Conservation (phyloP, 495 filamentous ascomycete genomes). For the Neurospora sp. region DNA sequence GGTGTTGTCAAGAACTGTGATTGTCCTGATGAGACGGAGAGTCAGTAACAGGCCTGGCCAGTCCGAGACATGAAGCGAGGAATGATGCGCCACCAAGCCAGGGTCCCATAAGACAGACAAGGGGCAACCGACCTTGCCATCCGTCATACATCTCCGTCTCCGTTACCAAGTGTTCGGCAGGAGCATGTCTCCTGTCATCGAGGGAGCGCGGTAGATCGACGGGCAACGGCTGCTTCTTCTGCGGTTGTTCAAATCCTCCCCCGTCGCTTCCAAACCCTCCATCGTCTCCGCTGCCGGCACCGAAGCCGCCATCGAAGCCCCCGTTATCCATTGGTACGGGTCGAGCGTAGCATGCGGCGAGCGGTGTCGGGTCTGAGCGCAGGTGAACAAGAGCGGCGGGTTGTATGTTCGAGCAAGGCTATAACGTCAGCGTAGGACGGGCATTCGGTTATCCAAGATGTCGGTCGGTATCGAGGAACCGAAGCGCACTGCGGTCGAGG, state of each 20-base stretch:
- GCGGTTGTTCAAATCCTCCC: not conserved
- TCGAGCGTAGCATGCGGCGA: slow-evolving; percentile 9
- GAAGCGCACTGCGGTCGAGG: not conserved
- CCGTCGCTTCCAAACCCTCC: slow-evolving; percentile 6
- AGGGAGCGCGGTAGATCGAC: slow-evolving; percentile 82
- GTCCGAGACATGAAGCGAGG: not conserved
- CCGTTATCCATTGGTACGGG: slow-evolving; percentile 46
- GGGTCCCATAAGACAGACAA: slow-evolving; percentile 6
- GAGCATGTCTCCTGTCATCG: slow-evolving; percentile 66
- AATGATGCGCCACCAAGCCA: not conserved
- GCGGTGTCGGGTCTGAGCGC: slow-evolving; percentile 3
- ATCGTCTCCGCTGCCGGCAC: slow-evolving; percentile 4
- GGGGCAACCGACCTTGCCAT: slow-evolving; percentile 70
- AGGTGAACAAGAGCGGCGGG: not conserved
- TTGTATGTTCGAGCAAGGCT: not conserved
- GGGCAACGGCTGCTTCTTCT: slow-evolving; percentile 51
- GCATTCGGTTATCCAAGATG: not conserved
- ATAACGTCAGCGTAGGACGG: not conserved
- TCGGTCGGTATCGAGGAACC: not conserved
- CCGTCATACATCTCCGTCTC: slow-evolving; percentile 98
- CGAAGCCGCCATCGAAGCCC: slow-evolving; percentile 29
- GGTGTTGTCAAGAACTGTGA: slow-evolving; percentile 87
- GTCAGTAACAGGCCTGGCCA: slow-evolving; percentile 9
- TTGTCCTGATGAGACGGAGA: slow-evolving; percentile 54
- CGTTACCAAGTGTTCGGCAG: slow-evolving; percentile 38